Evolutionary conservation across 2,329 filamentous ascomycete genomes (phyloP).

Genomic region (Pyrenophora seminiperda): DNA sequence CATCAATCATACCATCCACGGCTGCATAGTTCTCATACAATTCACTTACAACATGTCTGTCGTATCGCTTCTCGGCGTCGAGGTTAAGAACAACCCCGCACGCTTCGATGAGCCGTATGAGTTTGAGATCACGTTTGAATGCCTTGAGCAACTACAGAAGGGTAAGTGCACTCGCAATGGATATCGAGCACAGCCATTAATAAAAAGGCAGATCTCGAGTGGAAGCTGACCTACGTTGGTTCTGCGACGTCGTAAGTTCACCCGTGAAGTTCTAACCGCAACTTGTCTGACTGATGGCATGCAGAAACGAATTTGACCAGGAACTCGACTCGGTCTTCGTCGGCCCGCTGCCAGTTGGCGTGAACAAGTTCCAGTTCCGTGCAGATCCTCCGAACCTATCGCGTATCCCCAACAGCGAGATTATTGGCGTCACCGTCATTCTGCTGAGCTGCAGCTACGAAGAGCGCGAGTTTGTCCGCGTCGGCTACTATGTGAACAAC

Average conservation of each 20-base stretch:
- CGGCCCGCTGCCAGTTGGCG: slow-evolving; percentile 93
- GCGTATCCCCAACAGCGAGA: slow-evolving; percentile 91
- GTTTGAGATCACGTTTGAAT: slow-evolving; percentile 99
- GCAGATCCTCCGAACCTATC: slow-evolving; percentile 89
- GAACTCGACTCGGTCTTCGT: slow-evolving; percentile 97
- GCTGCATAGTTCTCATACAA: slow-evolving; percentile 5
- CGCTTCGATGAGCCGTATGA: slow-evolving; percentile 91
- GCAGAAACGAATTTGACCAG: slow-evolving; percentile 92
- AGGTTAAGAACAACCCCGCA: slow-evolving; percentile 96
- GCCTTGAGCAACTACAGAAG: slow-evolving; percentile 91
- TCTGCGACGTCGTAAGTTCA: slow-evolving; percentile 88
- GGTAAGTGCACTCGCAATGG: slow-evolving; percentile 57
- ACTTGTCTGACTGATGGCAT: slow-evolving; percentile 14
- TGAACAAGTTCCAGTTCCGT: slow-evolving; percentile 99
- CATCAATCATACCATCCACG: background rate
- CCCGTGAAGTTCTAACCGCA: slow-evolving; percentile 1
- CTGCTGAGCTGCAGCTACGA: slow-evolving; percentile 97
- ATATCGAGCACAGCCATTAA: slow-evolving; percentile 19
- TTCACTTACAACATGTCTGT: slow-evolving; percentile 75
- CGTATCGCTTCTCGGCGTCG: slow-evolving; percentile 92
- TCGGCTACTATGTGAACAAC: slow-evolving; percentile 99
- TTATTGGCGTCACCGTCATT: slow-evolving; percentile 95
- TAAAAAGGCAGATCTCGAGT: slow-evolving; percentile 78
- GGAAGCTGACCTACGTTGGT: slow-evolving; percentile 98
- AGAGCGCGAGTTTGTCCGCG: slow-evolving; percentile 92